Evolutionary conservation across 768 basidiomycete genomes (phyloP), one percentile per base, ranked within the genome.

Genomic region (Mycena epipterygia): DNA sequence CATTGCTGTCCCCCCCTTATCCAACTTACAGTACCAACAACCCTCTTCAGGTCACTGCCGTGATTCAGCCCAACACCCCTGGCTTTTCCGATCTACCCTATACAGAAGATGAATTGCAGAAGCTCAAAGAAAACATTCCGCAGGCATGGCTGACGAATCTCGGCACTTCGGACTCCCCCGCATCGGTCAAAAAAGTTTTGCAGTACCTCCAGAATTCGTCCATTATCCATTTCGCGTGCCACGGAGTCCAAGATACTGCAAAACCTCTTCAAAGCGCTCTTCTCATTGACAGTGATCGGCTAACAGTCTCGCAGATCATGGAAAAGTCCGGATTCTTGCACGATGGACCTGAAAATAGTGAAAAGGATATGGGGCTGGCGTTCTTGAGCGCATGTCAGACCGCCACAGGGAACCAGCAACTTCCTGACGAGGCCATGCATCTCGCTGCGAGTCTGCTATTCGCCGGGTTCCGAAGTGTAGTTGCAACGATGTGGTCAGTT

Each of bases 351-450:
- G 23, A 60, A 11, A 25, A 6, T 14, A 7, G 13, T 35, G 12
- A 5, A 37, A 23, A 61, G 33, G 19, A 23, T n/a, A 60, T 49
- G 61, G 55, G 48, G 3, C 60, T 82, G 5, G 80, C 79, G 4
- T 81, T 80, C 42, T 73, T 82, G 7, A 77, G 76, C 29, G 81
- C 81, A 12, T 82, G 81, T 39, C 72, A 82, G 59, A 82, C 80
- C 0, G 80, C 78, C 6, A 75, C 32, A 53, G 79, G 77, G 3
- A 76, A 77, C 27, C 21, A 64, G 29, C 42, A 30, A 5, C 59
- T 69, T 27, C 76, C 77, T 9, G 78, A 79, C 32, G 77, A 80
- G 60, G 58, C 70, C 2, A 74, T 80, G 37, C 73, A 76, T 60
- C 70, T 80, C 2, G 79, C 73, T 23, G 75, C 78, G 3, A 67